Conservation (phyloP, 1,284 basidiomycete species). For the Polyporus tsugae region DNA sequence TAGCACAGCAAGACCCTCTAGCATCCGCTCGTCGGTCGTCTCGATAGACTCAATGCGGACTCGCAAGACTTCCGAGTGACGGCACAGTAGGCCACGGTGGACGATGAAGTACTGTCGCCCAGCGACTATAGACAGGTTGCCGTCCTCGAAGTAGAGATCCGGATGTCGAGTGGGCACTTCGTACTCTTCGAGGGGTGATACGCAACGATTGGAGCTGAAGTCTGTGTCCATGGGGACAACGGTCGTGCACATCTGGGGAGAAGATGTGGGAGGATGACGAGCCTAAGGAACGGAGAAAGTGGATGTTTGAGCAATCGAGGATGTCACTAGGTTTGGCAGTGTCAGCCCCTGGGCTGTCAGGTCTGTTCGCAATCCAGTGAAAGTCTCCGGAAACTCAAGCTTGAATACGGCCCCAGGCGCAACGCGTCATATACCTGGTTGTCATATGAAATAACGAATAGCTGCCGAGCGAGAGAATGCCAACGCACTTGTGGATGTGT, state of each 20-base stretch:
- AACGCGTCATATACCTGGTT: not conserved
- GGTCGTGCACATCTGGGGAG: slow-evolving; percentile 4
- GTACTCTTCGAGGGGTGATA: slow-evolving; percentile 30
- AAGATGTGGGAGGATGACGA: slow-evolving; percentile 4
- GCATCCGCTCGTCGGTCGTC: slow-evolving; percentile 26
- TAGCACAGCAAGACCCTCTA: slow-evolving; percentile 65
- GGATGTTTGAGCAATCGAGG: not conserved
- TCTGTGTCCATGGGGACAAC: slow-evolving; percentile 27
- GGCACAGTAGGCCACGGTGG: slow-evolving; percentile 68
- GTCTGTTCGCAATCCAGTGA: not conserved
- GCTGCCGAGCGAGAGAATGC: not conserved
- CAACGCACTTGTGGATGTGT: not conserved
- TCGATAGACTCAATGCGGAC: slow-evolving; percentile 36
- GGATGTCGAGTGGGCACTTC: slow-evolving; percentile 51
- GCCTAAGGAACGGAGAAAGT: not conserved
- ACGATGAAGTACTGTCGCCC: slow-evolving; percentile 68
- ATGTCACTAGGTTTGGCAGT: not conserved
- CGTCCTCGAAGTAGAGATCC: slow-evolving; percentile 71
- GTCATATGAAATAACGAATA: not conserved
- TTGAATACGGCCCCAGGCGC: not conserved
- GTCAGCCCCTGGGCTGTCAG: slow-evolving; percentile 7
- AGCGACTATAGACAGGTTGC: slow-evolving; percentile 68
- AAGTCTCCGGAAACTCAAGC: not conserved
- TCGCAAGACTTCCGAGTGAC: slow-evolving; percentile 62
- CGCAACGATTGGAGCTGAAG: slow-evolving; percentile 42